Evolutionary conservation across 441 rosid genomes (phyloP), one percentile per base, ranked within the genome.

Genomic region (Aquilaria agallochum): DNA sequence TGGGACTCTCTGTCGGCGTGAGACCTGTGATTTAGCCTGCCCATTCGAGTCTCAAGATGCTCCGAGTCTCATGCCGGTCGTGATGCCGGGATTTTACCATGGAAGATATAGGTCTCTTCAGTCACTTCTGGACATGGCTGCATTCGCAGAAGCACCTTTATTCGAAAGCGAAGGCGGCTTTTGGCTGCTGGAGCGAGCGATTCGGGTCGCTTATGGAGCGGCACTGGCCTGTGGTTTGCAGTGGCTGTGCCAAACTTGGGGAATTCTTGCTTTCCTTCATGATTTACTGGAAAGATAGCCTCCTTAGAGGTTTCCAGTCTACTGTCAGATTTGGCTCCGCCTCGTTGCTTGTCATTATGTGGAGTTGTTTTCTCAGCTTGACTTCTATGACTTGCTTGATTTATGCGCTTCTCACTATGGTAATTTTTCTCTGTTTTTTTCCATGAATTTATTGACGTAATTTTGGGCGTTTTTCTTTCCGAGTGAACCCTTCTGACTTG

Each of bases 311-410:
- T 33, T 83, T 75, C 47, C 81, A 67, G 13, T 92, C 96, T 14
- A 58, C 89, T 31, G 15, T 87, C 63, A 86, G 77, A 69, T 67
- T 95, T 68, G 96, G 98, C 50, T 89, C 97, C 3, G 89, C 99
- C 62, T 83, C 97, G 10, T 74, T 90, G 85, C 89, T 95, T 53
- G 68, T 92, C 63, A 95, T 95, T 52, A 88, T 95, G 90, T 95
- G 99, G 99, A 90, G 96, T 72, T 90, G 88, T 80, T 95, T 95
- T 78, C 95, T 95, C 67, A 90, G 97, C 77, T 80, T 95, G 71
- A 90, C 99, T 72, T 95, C 99, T 4, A 70, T 88, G 63, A 73
- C 94, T 71, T 88, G 94, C 83, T 70, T 92, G 85, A 65, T 85
- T 63, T 95, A 88, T 77, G 90, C 87, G 49, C 81, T 95, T 45